Evolutionary conservation across 352 stramenopile species (phyloP).

Genomic region (Globisporangium splendens): DNA sequence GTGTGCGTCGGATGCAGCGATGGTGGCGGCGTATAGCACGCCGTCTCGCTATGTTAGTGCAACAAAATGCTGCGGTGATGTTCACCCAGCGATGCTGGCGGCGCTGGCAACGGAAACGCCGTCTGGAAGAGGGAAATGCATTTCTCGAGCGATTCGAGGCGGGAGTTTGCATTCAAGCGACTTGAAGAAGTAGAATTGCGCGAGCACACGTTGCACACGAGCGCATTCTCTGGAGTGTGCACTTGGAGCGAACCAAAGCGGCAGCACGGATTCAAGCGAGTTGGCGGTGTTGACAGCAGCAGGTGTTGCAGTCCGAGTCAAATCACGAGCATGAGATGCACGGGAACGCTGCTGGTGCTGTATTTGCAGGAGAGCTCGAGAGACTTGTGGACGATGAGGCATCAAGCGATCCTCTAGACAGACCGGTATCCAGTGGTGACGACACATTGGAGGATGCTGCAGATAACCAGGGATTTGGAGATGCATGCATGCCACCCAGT

Average conservation of each 20-base stretch:
- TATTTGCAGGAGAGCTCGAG: not conserved
- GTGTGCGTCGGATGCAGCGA: conserved; percentile 24
- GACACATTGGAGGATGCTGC: no score
- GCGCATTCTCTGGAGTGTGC: conserved; percentile 14
- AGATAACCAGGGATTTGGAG: no score
- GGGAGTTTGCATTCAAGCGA: conserved; percentile 40
- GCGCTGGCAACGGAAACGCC: not conserved
- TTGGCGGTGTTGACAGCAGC: conserved; percentile 28
- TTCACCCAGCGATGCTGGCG: not conserved
- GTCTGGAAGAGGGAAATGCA: not conserved
- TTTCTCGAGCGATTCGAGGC: conserved; percentile 21
- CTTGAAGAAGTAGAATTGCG: conserved; percentile 27
- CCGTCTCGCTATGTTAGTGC: not conserved
- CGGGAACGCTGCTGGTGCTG: not conserved
- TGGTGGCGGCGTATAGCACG: conserved; percentile 37
- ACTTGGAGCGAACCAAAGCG: conserved; percentile 30
- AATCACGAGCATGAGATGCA: not conserved
- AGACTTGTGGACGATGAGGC: not conserved
- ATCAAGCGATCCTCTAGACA: not conserved
- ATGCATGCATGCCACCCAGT: no score
- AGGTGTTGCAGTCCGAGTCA: not conserved
- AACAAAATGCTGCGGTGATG: not conserved
- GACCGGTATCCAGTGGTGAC: no score
- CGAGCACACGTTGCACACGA: conserved; percentile 17
- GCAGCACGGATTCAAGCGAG: conserved; percentile 43